Evolutionary conservation across 208 protist species (phyloP), one percentile per base, ranked within the genome.

Genomic region (Leishmania tarentolae): DNA sequence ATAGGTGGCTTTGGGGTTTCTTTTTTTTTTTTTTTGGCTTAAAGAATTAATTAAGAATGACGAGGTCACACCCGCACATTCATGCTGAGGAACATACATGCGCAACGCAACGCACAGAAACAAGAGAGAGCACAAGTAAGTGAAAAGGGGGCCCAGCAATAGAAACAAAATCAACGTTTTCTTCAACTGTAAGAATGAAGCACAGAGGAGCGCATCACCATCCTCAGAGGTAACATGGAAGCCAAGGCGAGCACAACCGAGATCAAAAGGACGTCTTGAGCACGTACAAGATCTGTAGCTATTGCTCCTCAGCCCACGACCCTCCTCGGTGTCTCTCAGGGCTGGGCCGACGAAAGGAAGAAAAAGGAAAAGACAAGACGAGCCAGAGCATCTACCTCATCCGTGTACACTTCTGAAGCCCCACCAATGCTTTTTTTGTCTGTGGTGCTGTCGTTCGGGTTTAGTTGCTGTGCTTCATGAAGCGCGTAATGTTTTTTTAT

Each of bases 111-210:
- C 1, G 75, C 40, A 80, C 61, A 68, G 31, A 21, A 28, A 40
- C 47, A 80, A 61, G 46, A 35, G 56, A 65, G 78, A 81, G 40
- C 47, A 31, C 9, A 76, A 77, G 35, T 3, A 28, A 72, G 65
- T 21, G 0, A 72, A 44, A 68, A 72, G 24, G 8, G 52, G 47
- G n/a, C 9, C n/a, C 28, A 9, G 31, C 46, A 79, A 61, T 9
- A 35, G 56, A 65, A 77, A 81, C n/a, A 21, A 79, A 77, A 56
- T 50, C 31, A 46, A 50, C 40, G 15, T 37, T 47, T 72, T 35
- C 52, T 76, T 76, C 17, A 46, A 28, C 47, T 61, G 52, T 76
- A 61, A 76, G 72, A 76, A 76, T 44, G 72, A 46, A 76, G 35
- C 13, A 76, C 47, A 61, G 35, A 40, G 15, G 72, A 76, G 19